These are phyloP conservation scores for Silene noctiflora DNA, from an alignment of 179 eudicot genomes.

Conservation along the genomic window DNA sequence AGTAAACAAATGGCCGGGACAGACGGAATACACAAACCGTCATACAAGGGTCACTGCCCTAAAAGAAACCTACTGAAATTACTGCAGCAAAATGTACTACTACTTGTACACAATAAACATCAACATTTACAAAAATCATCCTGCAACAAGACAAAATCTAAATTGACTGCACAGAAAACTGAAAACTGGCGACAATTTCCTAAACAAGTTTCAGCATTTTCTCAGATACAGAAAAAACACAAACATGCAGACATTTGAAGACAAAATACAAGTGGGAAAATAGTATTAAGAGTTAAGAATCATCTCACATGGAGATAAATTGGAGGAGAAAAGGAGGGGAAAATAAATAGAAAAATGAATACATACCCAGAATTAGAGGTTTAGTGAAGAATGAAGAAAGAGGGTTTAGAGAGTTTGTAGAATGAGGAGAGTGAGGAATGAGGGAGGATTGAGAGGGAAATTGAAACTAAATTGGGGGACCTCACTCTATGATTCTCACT, in stretches of 20 bases:
- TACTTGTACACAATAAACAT: too few species aligned
- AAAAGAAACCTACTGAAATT: background rate
- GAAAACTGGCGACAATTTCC: background rate
- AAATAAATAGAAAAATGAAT: background rate
- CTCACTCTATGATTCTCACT: background rate
- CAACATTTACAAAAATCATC: background rate
- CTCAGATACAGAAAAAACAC: background rate
- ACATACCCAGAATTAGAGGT: background rate
- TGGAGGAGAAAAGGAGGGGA: background rate
- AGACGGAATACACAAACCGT: too few species aligned
- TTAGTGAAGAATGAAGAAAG: background rate
- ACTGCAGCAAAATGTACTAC: background rate
- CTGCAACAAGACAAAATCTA: background rate
- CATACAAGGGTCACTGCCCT: too few species aligned
- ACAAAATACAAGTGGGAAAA: background rate
- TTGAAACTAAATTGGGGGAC: background rate
- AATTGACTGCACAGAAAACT: background rate
- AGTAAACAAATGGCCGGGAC: too few species aligned
- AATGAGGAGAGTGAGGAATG: background rate
- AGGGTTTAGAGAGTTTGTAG: background rate
- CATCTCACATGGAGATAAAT: background rate
- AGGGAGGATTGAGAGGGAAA: background rate
- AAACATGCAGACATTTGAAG: background rate
- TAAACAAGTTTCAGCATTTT: background rate
- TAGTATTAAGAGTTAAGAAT: background rate